phyloP scores from a whole-genome alignment of 345 rosid species.

The Pseudoturritis turrita region DNA sequence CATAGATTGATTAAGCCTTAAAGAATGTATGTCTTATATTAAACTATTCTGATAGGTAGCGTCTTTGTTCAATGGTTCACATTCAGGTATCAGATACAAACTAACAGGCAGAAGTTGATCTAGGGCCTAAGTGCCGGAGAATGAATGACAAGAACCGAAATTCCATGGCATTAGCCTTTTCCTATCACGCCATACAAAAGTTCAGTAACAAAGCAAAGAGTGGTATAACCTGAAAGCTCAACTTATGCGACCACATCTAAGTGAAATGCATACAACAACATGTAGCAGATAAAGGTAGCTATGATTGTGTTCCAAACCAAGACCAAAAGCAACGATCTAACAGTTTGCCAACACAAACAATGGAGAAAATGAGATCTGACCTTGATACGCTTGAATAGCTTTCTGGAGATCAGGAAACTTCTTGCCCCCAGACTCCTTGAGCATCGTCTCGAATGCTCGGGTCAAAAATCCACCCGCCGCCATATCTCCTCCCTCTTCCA shows the following conservation, averaged over 20 bases:
- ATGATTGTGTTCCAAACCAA: not conserved
- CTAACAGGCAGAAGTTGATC: not conserved
- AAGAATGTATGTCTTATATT: not conserved
- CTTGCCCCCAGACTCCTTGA: constrained; percentile 84
- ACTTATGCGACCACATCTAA: not conserved
- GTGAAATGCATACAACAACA: too few relatives aligned
- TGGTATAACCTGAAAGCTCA: too few relatives aligned
- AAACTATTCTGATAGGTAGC: not conserved
- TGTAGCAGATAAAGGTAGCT: not conserved
- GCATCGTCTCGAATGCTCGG: constrained; percentile 95
- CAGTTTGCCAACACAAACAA: too few relatives aligned
- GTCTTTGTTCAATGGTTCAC: not conserved
- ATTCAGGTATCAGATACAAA: not conserved
- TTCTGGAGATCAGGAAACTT: constrained; percentile 84
- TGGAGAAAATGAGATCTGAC: constrained; percentile 54
- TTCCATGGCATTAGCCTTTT: not conserved
- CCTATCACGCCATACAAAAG: not conserved
- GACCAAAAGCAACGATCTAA: not conserved
- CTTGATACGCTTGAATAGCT: constrained; percentile 73
- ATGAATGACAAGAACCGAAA: not conserved
- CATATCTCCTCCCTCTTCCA: constrained; percentile 22
- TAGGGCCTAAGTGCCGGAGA: not conserved
- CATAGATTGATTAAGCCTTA: not conserved
- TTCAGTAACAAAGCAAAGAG: constrained; percentile 3
- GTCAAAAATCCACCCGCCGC: constrained; percentile 95